phyloP scores from a whole-genome alignment of 768 basidiomycete genomes.

The Cystofilobasidium macerans region DNA sequence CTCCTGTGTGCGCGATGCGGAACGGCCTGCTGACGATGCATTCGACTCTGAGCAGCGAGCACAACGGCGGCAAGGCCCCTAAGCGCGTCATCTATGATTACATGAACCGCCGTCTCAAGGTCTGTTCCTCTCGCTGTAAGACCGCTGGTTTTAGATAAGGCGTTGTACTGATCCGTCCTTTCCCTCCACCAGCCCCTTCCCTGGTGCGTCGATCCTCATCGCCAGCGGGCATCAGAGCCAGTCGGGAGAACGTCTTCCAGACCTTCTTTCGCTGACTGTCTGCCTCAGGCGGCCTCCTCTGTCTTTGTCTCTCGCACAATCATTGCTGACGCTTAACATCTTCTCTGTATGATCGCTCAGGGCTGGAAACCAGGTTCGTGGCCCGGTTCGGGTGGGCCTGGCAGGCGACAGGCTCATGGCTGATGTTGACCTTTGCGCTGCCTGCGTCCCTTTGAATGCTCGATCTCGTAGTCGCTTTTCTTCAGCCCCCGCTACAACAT shows the following conservation, averaged over 20 bases:
- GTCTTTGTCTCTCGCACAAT: neutral
- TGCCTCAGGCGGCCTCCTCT: neutral
- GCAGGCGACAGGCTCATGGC: neutral
- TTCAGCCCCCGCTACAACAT: slow-evolving; percentile 21
- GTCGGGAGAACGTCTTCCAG: neutral
- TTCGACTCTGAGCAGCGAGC: neutral
- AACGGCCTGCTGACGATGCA: neutral
- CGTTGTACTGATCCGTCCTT: slow-evolving; percentile 2
- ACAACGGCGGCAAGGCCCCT: slow-evolving; percentile 23
- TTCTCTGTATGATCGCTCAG: slow-evolving; percentile 1
- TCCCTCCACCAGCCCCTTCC: slow-evolving; percentile 18
- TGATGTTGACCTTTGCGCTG: neutral
- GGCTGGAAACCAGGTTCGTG: slow-evolving; percentile 26
- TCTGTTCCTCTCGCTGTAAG: neutral
- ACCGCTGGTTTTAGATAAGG: too few species aligned
- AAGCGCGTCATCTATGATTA: slow-evolving; percentile 20
- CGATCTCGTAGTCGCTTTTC: slow-evolving; percentile 15
- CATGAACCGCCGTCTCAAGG: slow-evolving; percentile 20
- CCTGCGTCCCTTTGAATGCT: neutral
- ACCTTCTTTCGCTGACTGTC: neutral
- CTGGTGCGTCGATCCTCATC: slow-evolving; percentile 9
- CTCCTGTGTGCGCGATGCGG: neutral
- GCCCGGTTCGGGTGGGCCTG: neutral
- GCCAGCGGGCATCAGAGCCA: neutral
- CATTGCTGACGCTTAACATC: neutral